These are phyloP conservation scores for Sugiyamaella mastotermitis DNA, from an alignment of 805 yeast genomes.

Conservation along the genomic window DNA sequence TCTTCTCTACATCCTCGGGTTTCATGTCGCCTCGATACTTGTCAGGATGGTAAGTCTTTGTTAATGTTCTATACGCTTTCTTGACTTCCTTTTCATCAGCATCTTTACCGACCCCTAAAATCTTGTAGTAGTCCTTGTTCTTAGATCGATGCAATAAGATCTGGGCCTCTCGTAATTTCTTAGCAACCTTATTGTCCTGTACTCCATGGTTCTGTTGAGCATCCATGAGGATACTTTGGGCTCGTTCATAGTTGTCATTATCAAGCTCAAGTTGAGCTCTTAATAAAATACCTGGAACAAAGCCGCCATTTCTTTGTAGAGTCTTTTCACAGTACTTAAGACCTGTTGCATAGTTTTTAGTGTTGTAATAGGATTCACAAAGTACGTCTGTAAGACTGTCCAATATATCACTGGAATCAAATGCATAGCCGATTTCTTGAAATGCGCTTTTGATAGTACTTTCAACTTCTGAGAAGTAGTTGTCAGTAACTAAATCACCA, in stretches of 20 bases:
- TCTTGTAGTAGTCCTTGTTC: conserved; percentile 71
- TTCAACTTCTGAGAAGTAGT: conserved; percentile 9
- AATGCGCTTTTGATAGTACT: conserved; percentile 12
- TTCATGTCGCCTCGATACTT: conserved; percentile 68
- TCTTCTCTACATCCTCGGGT: conserved; percentile 64
- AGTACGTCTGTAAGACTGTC: conserved; percentile 33
- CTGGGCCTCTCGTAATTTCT: conserved; percentile 20
- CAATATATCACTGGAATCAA: conserved; percentile 15
- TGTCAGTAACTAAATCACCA: conserved; percentile 11
- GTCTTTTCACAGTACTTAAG: conserved; percentile 27
- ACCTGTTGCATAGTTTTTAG: conserved; percentile 25
- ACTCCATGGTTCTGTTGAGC: conserved; percentile 16
- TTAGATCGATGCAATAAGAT: conserved; percentile 27
- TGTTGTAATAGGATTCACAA: conserved; percentile 37
- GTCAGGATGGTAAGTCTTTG: conserved; percentile 87
- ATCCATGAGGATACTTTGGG: conserved; percentile 13
- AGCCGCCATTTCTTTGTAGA: conserved; percentile 20
- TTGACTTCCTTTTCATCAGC: conserved; percentile 72
- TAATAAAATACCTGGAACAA: conserved; percentile 33
- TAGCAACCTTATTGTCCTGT: conserved; percentile 14
- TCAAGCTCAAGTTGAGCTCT: conserved; percentile 16
- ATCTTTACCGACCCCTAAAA: conserved; percentile 57
- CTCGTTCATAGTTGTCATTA: conserved; percentile 20
- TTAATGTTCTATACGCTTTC: conserved; percentile 71
- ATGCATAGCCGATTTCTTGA: neutral